Base-by-base conservation (phyloP, 2,329 filamentous ascomycete species). In the Neofusicoccum ribis region DNA sequence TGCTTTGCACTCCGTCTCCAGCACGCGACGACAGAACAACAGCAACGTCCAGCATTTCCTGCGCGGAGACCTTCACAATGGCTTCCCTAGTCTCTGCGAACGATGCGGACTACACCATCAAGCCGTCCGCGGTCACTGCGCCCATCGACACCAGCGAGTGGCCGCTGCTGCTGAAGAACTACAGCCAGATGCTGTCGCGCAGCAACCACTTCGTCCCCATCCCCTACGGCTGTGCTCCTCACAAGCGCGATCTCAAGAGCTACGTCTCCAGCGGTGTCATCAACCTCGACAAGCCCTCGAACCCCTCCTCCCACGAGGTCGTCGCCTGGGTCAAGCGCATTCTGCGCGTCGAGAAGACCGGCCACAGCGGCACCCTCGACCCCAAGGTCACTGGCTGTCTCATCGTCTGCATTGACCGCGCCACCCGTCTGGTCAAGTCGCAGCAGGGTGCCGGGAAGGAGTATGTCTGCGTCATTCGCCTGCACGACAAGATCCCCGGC, bases 251-350 rank as follows among this genome's bases (percentile, higher is more conserved):
- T 79, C 86, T 99, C 76, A 97, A 97, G 85, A 93, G 91, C 69
- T 99, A 98, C 83, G 89, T 99, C 78, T 94, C 91, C 79, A 96
- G 92, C 69, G 95, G 95, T 82, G 94, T 99, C 66, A 98, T 99
- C 82, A 99, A 99, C 84, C 89, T 97, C 72, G 92, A 96, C 83
- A 96, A 96, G 84, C 95, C 94, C 65, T 96, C 93, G 62, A 99
- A 99, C 84, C 94, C 94, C 63, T 97, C 93, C 71, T 95, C 91
- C 75, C 95, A 99, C 86, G 95, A 99, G 85, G 95, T 99, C 70
- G 95, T 99, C 76, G 94, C 95, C 71, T 99, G 95, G 95, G 91
- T 98, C 73, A 99, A 99, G 89, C 90, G 94, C 73, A 98, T 98
- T 74, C 86, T 99, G 65, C 92, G 91, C 76, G 89, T 91, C 69